Conservation (phyloP, 2,329 filamentous ascomycete genomes). For the Raffaelea albimanens region DNA sequence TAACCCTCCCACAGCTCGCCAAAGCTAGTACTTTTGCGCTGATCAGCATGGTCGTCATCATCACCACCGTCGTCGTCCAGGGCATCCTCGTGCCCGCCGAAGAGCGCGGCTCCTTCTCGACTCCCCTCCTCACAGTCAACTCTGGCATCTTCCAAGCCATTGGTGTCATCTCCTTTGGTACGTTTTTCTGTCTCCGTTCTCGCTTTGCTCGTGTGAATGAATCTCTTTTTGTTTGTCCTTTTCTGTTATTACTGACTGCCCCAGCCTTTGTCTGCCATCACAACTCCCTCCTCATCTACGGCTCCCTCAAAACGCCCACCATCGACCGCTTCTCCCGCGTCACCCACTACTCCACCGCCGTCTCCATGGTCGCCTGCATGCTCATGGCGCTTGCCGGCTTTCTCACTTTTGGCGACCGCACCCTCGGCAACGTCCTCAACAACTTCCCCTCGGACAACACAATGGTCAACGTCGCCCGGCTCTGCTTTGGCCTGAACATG, state of each 20-base stretch:
- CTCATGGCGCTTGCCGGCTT: slow-evolving; percentile 83
- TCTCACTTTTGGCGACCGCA: slow-evolving; percentile 84
- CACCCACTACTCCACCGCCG: slow-evolving; percentile 84
- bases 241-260: background rate
- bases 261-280: slow-evolving; percentile 68
- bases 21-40: slow-evolving; percentile 92
- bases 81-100: slow-evolving; percentile 64
- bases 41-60: slow-evolving; percentile 85
- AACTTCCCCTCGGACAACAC: slow-evolving; percentile 88
- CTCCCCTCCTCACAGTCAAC: slow-evolving; percentile 68
- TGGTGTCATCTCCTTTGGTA: slow-evolving; percentile 95
- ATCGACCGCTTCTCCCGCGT: slow-evolving; percentile 90
- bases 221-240: background rate
- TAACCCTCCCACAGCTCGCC: slow-evolving; percentile 53
- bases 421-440: slow-evolving; percentile 92
- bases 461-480: slow-evolving; percentile 87
- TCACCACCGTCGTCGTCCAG: slow-evolving; percentile 80
- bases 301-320: slow-evolving; percentile 85
- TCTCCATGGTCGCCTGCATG: slow-evolving; percentile 88
- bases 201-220: background rate
- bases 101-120: slow-evolving; percentile 60
- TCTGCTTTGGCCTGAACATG: slow-evolving; percentile 98
- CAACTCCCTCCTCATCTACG: slow-evolving; percentile 96
- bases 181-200: slow-evolving; percentile 17
- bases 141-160: slow-evolving; percentile 89